Conservation (phyloP, 768 basidiomycete species). For the Hypholoma sublateritium region DNA sequence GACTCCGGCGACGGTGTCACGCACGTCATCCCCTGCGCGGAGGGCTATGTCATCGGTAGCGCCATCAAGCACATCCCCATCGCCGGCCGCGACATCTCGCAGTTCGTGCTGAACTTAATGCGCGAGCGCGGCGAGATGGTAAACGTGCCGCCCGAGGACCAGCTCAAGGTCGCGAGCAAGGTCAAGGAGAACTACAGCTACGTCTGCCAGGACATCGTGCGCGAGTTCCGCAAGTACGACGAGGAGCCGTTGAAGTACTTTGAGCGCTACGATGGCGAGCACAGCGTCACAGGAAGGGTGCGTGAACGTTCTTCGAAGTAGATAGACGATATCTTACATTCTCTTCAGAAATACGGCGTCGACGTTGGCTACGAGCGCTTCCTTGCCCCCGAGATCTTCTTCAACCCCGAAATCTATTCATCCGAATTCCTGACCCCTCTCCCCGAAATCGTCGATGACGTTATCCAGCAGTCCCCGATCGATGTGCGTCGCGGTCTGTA, state of each 20-base stretch:
- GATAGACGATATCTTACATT: neutral
- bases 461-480: constrained; percentile 94
- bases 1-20: constrained; percentile 99
- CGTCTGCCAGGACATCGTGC: constrained; percentile 98
- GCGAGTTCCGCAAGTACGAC: constrained; percentile 98
- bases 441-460: constrained; percentile 93
- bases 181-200: constrained; percentile 99
- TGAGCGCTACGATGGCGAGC: constrained; percentile 89
- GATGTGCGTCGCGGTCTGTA: constrained; percentile 96
- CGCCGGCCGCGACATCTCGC: constrained; percentile 95
- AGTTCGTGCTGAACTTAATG: constrained; percentile 94
- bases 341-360: constrained; percentile 78
- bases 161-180: constrained; percentile 84
- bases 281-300: constrained; percentile 90
- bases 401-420: constrained; percentile 98
- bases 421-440: constrained; percentile 97
- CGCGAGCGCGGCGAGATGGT: constrained; percentile 93
- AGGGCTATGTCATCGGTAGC: constrained; percentile 98
- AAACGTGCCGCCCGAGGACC: constrained; percentile 93
- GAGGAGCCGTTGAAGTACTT: constrained; percentile 94
- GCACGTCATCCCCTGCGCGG: constrained; percentile 94
- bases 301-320: constrained; percentile 19
- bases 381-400: constrained; percentile 98
- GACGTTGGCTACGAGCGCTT: constrained; percentile 99
- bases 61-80: constrained; percentile 99